These are phyloP conservation scores for Brassica cretica DNA, from an alignment of 345 rosid genomes.

Conservation along the genomic window DNA sequence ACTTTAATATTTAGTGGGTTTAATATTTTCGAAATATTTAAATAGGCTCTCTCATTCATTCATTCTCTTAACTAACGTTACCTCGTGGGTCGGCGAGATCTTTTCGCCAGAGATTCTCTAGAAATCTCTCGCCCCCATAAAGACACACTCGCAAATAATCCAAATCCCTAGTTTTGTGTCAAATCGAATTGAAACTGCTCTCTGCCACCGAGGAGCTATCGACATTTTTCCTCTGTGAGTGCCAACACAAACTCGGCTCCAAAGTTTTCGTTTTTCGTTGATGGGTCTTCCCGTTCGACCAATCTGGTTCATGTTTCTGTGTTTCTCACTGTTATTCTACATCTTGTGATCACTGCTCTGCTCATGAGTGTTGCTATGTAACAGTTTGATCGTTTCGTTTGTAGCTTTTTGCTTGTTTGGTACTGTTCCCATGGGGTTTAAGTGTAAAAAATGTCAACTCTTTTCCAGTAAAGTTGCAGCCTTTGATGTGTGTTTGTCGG, in stretches of 20 bases:
- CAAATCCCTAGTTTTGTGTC: background rate
- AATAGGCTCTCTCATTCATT: slow-evolving; percentile 11
- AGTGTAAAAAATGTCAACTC: slow-evolving; percentile 18
- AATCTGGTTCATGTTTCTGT: slow-evolving; percentile 23
- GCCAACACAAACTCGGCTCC: background rate
- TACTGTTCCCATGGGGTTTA: background rate
- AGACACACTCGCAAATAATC: background rate
- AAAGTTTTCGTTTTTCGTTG: slow-evolving; percentile 29
- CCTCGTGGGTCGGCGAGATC: slow-evolving; percentile 29
- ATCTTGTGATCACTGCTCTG: background rate
- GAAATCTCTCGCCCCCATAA: slow-evolving; percentile 2
- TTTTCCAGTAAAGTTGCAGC: background rate
- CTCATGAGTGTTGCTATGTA: slow-evolving; percentile 4
- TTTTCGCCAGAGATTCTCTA: slow-evolving; percentile 30
- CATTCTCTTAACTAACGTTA: background rate
- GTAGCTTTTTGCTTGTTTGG: background rate
- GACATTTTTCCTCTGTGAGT: slow-evolving; percentile 37
- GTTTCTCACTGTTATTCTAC: background rate
- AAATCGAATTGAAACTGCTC: slow-evolving; percentile 19
- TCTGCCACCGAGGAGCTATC: background rate
- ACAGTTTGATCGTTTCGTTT: slow-evolving; percentile 32
- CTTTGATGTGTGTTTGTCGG: background rate
- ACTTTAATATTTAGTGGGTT: background rate
- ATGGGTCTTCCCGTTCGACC: slow-evolving; percentile 32
- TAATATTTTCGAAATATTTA: no score